A percentile compares a stretch with the other conserved stretches of the same genome.
Evolutionary conservation across 129 eudicot genomes (phyloP).

Genomic region (Centrapalus pauciflorus): DNA sequence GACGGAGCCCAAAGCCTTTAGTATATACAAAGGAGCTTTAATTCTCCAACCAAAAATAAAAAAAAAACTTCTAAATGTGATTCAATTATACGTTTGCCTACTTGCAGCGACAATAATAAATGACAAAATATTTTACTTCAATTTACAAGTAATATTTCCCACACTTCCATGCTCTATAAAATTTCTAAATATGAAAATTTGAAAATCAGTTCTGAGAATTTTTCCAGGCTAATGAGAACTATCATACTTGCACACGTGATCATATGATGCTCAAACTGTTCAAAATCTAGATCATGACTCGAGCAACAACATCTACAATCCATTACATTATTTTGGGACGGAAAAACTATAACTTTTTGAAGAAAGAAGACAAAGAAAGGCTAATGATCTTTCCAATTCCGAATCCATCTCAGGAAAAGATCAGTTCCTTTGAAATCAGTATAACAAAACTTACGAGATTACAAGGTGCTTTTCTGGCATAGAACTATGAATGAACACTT

Average conservation of each 20-base stretch:
- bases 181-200: too few relatives aligned
- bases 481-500: constrained; percentile 14
- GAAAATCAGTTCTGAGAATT: neutral
- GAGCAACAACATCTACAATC: constrained; percentile 5
- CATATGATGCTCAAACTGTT: constrained; percentile 11
- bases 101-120: too few relatives aligned
- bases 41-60: too few relatives aligned
- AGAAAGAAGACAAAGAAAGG: neutral
- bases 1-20: too few relatives aligned
- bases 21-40: too few relatives aligned
- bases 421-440: neutral
- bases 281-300: constrained; percentile 11
- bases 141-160: too few relatives aligned
- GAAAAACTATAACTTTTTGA: constrained; percentile 4
- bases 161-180: too few relatives aligned
- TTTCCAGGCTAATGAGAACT: neutral
- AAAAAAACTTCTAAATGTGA: too few relatives aligned
- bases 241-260: neutral
- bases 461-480: constrained; percentile 18
- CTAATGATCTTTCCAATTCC: constrained; percentile 2
- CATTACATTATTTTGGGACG: constrained; percentile 22
- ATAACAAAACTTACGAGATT: constrained; percentile 16
- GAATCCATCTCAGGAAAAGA: neutral
- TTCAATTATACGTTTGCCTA: too few relatives aligned
- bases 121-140: too few relatives aligned